Evolutionary conservation across 805 yeast species (phyloP), one percentile per base, ranked within the genome.

Genomic region (Ogataea polymorpha): DNA sequence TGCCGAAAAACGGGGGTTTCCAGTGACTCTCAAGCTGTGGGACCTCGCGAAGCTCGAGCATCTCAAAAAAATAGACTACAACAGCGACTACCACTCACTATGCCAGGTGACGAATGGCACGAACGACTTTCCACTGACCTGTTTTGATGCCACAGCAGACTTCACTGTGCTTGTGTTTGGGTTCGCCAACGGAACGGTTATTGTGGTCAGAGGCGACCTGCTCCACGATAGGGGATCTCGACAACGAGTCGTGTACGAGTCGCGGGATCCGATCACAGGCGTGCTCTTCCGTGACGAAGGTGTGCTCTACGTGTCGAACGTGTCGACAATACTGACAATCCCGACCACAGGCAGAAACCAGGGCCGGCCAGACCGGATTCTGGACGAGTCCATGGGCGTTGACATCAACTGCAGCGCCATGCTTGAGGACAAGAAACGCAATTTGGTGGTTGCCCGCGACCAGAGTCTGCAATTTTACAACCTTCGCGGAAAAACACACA

Each of bases 221-320:
- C 50, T 87, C 6, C 78, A 89, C 51, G 99, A 93, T 56, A 68
- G 96, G 44, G 98, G 98, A 0, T 80, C 96, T 8, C 77, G 93
- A 49, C 98, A 91, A 55, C 68, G 97, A 21, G 60, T 83, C 0
- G 80, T 90, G 1, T 86, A 80, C 56, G 86, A 83, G 44, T 76
- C 81, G 37, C 62, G 64, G 12, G 93, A 87, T 35, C 96, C 97
- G 1, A 74, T 93, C 14, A 91, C 98, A 0, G 83, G 86, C 0
- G 63, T 91, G 1, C 74, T 75, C 21, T 76, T 90, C 50, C 71
- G 71, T 37, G 73, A 76, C 35, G 71, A 71, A 12, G 71, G 75
- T 2, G 63, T 75, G 23, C 63, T 89, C 12, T 89, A 76, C 57
- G 83, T 86, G 14, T 71, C 91, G 1, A 85, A 97, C 0, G 80